These are phyloP conservation scores for Claviceps capensis DNA, from an alignment of 2,329 filamentous ascomycete species.

Conservation along the genomic window DNA sequence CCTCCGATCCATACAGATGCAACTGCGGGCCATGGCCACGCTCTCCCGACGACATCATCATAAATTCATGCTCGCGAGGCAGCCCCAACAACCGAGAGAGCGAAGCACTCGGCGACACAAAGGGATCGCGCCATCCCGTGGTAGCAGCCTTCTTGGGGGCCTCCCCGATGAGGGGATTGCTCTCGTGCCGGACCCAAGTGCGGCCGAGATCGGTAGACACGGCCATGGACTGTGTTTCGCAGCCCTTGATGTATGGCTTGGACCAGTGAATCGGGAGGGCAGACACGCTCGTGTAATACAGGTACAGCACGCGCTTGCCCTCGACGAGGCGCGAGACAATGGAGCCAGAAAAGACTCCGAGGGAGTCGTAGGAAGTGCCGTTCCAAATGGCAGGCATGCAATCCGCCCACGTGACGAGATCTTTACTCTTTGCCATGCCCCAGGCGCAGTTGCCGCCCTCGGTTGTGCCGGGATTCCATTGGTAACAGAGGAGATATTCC, in stretches of 20 bases:
- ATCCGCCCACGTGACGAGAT: slow-evolving; percentile 23
- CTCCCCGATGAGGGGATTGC: slow-evolving; percentile 10
- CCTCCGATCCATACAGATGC: slow-evolving; percentile 10
- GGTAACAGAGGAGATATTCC: slow-evolving; percentile 27
- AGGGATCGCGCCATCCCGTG: slow-evolving; percentile 15
- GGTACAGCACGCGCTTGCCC: slow-evolving; percentile 20
- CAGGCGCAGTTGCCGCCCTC: slow-evolving; percentile 15
- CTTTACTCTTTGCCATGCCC: slow-evolving; percentile 22
- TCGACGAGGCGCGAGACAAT: slow-evolving; percentile 27
- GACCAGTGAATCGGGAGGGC: slow-evolving; percentile 31
- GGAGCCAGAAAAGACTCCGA: slow-evolving; percentile 29
- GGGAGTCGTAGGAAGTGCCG: slow-evolving; percentile 23
- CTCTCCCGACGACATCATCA: slow-evolving; percentile 24
- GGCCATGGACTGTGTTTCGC: slow-evolving; percentile 30
- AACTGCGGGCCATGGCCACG: slow-evolving; percentile 10
- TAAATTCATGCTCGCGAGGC: slow-evolving; percentile 18
- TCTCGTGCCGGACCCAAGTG: slow-evolving; percentile 10
- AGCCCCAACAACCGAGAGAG: slow-evolving; percentile 9
- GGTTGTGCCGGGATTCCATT: slow-evolving; percentile 14
- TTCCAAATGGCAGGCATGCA: slow-evolving; percentile 9
- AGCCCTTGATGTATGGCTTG: slow-evolving; percentile 26
- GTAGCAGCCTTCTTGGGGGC: slow-evolving; percentile 11
- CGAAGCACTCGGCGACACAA: slow-evolving; percentile 10
- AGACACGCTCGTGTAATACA: slow-evolving; percentile 28
- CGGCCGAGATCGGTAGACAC: slow-evolving; percentile 21